Conservation (phyloP, 2,329 filamentous ascomycete genomes). For the Paracoccidioides brasiliensis region DNA sequence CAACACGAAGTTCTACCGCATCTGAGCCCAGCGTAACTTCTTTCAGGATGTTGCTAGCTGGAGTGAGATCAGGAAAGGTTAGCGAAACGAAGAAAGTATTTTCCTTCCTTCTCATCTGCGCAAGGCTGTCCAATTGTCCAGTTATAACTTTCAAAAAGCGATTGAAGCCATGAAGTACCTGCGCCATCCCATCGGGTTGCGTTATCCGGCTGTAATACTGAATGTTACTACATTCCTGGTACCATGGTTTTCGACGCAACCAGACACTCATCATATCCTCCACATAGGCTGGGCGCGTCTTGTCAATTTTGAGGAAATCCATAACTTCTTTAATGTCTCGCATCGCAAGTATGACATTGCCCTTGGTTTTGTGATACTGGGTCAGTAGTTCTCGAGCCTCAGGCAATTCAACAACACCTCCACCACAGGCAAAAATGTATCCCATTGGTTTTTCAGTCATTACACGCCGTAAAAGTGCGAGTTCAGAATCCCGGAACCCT, state of each 20-base stretch:
- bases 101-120: slow-evolving; percentile 47
- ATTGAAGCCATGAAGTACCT: slow-evolving; percentile 54
- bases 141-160: slow-evolving; percentile 60
- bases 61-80: slow-evolving; percentile 61
- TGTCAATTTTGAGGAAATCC: slow-evolving; percentile 75
- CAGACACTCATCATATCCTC: slow-evolving; percentile 90
- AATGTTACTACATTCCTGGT: slow-evolving; percentile 83
- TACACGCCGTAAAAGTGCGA: slow-evolving; percentile 58
- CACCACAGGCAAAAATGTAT: slow-evolving; percentile 84
- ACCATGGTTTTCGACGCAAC: slow-evolving; percentile 77
- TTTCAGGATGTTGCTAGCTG: slow-evolving; percentile 52
- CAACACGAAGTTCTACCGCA: slow-evolving; percentile 86
- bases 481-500: slow-evolving; percentile 68
- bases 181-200: slow-evolving; percentile 36
- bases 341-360: slow-evolving; percentile 76
- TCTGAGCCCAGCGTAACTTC: slow-evolving; percentile 72
- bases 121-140: slow-evolving; percentile 43
- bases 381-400: slow-evolving; percentile 64
- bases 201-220: slow-evolving; percentile 74
- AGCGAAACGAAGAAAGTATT: slow-evolving; percentile 88
- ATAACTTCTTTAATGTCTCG: slow-evolving; percentile 80
- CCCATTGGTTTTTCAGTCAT: slow-evolving; percentile 62
- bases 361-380: slow-evolving; percentile 60
- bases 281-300: slow-evolving; percentile 80
- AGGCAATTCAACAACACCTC: slow-evolving; percentile 77